Evolutionary conservation across 1,284 basidiomycete genomes (phyloP), one percentile per base, ranked within the genome.

Genomic region (Schizopora paradoxa): DNA sequence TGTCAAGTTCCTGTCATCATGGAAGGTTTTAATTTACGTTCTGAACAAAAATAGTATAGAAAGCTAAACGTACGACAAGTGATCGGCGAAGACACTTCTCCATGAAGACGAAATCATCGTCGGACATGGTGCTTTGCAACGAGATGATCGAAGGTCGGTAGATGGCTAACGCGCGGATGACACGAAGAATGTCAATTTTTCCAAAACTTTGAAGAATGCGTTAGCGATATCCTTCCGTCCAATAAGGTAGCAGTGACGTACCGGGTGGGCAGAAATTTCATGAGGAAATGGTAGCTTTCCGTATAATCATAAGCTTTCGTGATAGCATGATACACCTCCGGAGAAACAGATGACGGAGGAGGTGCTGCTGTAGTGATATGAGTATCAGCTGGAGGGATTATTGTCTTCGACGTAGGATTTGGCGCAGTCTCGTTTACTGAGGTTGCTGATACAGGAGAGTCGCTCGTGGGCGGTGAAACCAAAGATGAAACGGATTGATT

Each of bases 71-170:
- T 54, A 91, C 91, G 56, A 97, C 75, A 53, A 97, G 70, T 21
- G 92, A 92, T 34, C 95, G 77, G 64, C 97, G 94, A 63, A 98
- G 93, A 54, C 91, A 94, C 54, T 87, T 84, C 67, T 98, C 94
- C 47, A 97, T 86, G 65, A 98, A 98, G 3, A 94, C 76, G 63
- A 95, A 92, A 67, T 96, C 92, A 56, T 94, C 91, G 50, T 90
- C 80, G 11, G 88, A 87, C 64, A 95, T 72, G 21, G 91, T 89
- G 89, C 94, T 93, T 75, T 98, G 94, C 42, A 98, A 69, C 5
- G 95, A 94, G 59, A 99, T 98, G 48, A 98, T 76, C 45, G 89
- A 93, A 6, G 95, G 95, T 41, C 95, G 79, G 63, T 94, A 95
- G 39, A 96, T 91, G 28, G 95, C 92, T 42, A 99, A 73, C 13